Evolutionary conservation across 805 yeast species (phyloP), one percentile per base, ranked within the genome.

Genomic region (Monosporozyma siamensis): DNA sequence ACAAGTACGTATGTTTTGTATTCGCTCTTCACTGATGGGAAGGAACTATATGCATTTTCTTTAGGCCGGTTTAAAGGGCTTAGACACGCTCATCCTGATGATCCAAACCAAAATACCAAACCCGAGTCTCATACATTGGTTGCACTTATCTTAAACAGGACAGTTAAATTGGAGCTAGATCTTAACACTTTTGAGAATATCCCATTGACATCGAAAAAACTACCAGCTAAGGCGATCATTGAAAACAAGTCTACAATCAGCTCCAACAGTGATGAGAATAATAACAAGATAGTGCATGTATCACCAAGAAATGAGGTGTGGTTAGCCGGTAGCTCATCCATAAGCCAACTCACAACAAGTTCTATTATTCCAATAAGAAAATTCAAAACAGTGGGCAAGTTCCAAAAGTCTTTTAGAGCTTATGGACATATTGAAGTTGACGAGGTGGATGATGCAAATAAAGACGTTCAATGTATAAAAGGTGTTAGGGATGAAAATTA

Each of bases 261-360:
- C 20, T 29, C 40, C 4, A 25, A 26, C 17, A 32, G 41, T 17
- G 24, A 37, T 23, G 11, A 15, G 1, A 37, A 42, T 18, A 30
- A 25, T 14, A 15, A 14, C 11, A 30, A 37, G 15, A 31, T 42
- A 4, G 23, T 35, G 10, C 21, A 29, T 14, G 30, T 20, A 9
- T 23, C 18, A 10, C 23, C 37, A 5, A 18, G n/a, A 4, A 31
- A 30, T 23, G 37, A 38, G 17, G n/a, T 37, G 1, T 42, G 44
- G 44, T 11, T 42, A 11, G 30, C 37, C 14, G 36, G 44, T 12
- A 20, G 31, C 15, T 29, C 40, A 12, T 42, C 44, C 7, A 20
- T 42, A 8, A n/a, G 34, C 6, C 40, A 42, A 24, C 23, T 42
- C 5, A 24, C 41, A 2, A 9, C 26, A 9, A 7, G 17, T 7